phyloP scores from a whole-genome alignment of 2,329 filamentous ascomycete genomes.

The Apiospora aurea region DNA sequence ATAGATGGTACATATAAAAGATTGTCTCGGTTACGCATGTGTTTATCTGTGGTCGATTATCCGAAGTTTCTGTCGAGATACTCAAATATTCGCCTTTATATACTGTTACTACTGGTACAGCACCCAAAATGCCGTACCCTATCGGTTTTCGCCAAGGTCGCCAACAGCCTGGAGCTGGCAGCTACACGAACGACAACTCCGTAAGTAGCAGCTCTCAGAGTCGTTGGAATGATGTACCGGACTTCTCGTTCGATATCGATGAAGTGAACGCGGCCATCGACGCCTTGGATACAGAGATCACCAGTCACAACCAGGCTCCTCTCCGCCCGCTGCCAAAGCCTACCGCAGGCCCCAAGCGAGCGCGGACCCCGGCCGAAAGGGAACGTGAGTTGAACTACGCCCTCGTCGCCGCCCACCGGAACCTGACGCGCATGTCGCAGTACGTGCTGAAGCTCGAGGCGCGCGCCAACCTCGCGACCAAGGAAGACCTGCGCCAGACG shows the following conservation, averaged over 20 bases:
- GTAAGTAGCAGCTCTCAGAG: neutral
- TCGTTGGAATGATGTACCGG: neutral
- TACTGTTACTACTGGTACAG: neutral
- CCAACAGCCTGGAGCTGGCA: neutral
- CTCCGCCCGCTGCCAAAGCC: neutral
- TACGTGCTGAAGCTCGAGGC: conserved; percentile 41
- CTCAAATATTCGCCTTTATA: neutral
- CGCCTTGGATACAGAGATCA: neutral
- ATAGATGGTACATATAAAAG: neutral
- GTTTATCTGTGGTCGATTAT: no score
- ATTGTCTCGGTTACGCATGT: no score
- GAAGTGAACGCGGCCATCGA: neutral
- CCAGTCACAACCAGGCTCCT: neutral
- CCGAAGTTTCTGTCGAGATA: neutral
- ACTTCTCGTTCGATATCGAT: neutral
- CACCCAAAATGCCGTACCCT: neutral
- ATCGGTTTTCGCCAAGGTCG: neutral
- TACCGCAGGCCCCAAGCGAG: neutral
- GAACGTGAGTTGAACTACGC: conserved; percentile 2
- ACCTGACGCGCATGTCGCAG: conserved; percentile 37
- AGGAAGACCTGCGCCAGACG: conserved; percentile 39
- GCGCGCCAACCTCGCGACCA: conserved; percentile 36
- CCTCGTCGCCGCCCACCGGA: conserved; percentile 30
- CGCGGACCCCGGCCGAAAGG: neutral
- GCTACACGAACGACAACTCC: neutral